Base-by-base conservation (phyloP, 2,329 filamentous ascomycete genomes). In the Aspergillus chevalieri region DNA sequence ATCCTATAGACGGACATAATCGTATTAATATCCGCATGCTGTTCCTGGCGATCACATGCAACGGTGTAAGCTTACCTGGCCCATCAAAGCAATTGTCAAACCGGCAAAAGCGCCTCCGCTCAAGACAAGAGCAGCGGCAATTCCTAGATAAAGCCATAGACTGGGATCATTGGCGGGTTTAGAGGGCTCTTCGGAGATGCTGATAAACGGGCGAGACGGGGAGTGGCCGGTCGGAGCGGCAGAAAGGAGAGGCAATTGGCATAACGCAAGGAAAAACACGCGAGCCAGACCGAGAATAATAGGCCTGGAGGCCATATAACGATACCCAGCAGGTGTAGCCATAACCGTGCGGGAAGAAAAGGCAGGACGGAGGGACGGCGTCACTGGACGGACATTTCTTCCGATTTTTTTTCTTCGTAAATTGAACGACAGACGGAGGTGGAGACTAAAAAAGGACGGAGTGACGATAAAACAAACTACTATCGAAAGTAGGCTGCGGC, bases 31-130 rank as follows among this genome's bases (percentile, higher is more conserved):
- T n/a, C 33, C 28, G 2, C 19, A 21, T 9, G 26, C 7, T 33
- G 33, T 22, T 33, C 30, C 38, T 41, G 38, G 4, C 15, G n/a
- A 36, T 17, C 10, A 6, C 14, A 36, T 4, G 4, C 1, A n/a
- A 36, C 6, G 9, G 19, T 12, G 17, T 41, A 3, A 41, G 12
- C 59, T 49, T 60, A 73, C 72, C 62, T 85, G 82, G 49, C 82
- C 82, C 82, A 85, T 85, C 59, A 85, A 70, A 59, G 71, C 66
- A 58, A 74, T 73, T 52, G 93, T 98, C 69, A 98, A 74, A 30
- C 93, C 93, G 8, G 93, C 93, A 73, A 98, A 98, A 36, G 89
- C 89, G 54, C 93, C 93, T 54, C 93, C 93, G 1, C 88, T 79
- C 52, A 97, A 75, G 8, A 97, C 93, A 49, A 98, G 79, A 21